Conservation (phyloP, 768 basidiomycete species). For the Nevesoporus exiguus region DNA sequence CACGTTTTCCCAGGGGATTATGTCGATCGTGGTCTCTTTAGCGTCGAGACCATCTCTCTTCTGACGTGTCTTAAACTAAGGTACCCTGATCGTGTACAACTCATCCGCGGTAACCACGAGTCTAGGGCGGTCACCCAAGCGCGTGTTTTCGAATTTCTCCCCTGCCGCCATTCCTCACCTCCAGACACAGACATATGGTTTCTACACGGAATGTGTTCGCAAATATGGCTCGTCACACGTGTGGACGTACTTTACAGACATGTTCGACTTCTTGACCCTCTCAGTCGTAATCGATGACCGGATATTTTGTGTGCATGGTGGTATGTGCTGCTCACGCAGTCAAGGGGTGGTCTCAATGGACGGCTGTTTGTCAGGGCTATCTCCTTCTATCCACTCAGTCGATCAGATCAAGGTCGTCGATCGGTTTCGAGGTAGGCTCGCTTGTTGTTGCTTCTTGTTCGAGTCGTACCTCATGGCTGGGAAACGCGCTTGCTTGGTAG, state of each 20-base stretch:
- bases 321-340: slow-evolving; percentile 38
- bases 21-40: slow-evolving; percentile 96
- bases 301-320: slow-evolving; percentile 99
- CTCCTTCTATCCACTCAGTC: slow-evolving; percentile 97
- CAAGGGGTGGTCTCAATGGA: slow-evolving; percentile 1
- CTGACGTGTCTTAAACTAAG: slow-evolving; percentile 95
- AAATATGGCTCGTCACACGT: slow-evolving; percentile 96
- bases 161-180: slow-evolving; percentile 9
- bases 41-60: slow-evolving; percentile 97
- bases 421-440: slow-evolving; percentile 80
- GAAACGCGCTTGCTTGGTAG: slow-evolving; percentile 38
- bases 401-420: slow-evolving; percentile 99
- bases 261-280: slow-evolving; percentile 98
- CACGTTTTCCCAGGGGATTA: slow-evolving; percentile 73
- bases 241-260: slow-evolving; percentile 99
- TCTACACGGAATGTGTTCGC: slow-evolving; percentile 96
- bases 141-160: slow-evolving; percentile 31
- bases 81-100: slow-evolving; percentile 93
- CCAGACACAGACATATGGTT: slow-evolving; percentile 92
- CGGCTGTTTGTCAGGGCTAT: slow-evolving; percentile 60
- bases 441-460: slow-evolving; percentile 20
- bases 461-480: slow-evolving; percentile 22
- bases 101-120: slow-evolving; percentile 98
- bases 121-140: slow-evolving; percentile 97
- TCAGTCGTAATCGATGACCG: slow-evolving; percentile 98